These are phyloP conservation scores for Solanum hybrid DNA, from an alignment of 305 asterid species.

Conservation along the genomic window DNA sequence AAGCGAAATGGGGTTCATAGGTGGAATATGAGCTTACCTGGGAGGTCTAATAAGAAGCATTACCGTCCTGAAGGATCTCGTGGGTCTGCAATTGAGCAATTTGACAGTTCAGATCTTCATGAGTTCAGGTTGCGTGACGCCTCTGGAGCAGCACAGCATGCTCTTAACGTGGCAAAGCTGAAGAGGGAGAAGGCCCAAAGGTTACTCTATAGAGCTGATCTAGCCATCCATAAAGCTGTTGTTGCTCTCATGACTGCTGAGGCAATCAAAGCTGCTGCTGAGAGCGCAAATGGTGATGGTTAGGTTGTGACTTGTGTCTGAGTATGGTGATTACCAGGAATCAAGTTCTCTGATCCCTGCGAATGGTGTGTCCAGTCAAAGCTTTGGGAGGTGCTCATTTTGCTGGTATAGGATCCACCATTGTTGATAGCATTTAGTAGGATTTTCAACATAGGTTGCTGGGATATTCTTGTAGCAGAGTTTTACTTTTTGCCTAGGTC, in stretches of 20 bases:
- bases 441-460: constrained; percentile 17
- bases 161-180: constrained; percentile 56
- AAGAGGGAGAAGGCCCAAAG: constrained; percentile 79
- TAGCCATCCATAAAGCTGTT: constrained; percentile 78
- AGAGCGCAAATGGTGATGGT: constrained; percentile 20
- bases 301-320: constrained; percentile 16
- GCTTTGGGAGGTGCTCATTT: neutral
- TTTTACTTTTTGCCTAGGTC: constrained; percentile 25
- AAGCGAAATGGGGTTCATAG: constrained; percentile 44
- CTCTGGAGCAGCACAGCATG: constrained; percentile 54
- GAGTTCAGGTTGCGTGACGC: constrained; percentile 74
- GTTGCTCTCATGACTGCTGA: constrained; percentile 77
- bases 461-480: constrained; percentile 18
- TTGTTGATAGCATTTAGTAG: neutral
- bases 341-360: constrained; percentile 7
- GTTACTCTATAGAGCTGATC: constrained; percentile 60
- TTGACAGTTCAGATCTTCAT: constrained; percentile 40
- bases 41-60: constrained; percentile 35
- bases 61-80: constrained; percentile 26
- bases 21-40: constrained; percentile 47
- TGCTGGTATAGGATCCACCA: neutral
- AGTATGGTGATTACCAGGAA: constrained; percentile 10
- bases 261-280: constrained; percentile 54
- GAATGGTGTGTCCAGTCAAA: constrained; percentile 12
- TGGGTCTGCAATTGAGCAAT: constrained; percentile 29